A percentile compares a stretch with the other conserved stretches of the same genome.
phyloP scores from a whole-genome alignment of 208 protist species.

The Herpetomonas tarakana region DNA sequence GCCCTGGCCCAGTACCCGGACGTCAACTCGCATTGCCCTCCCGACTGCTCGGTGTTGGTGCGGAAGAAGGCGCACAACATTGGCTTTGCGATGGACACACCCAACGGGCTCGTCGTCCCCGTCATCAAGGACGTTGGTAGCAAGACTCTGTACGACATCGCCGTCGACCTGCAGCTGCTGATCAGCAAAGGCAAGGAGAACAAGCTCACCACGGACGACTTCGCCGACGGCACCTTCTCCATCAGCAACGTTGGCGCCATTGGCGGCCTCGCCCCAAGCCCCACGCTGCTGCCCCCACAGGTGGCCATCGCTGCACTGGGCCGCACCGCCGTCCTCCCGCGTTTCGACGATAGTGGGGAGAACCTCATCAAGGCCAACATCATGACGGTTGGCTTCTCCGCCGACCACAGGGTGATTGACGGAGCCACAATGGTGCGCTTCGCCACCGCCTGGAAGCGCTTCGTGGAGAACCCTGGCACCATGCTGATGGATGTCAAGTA shows the following conservation, averaged over 20 bases:
- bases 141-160: constrained; percentile 90
- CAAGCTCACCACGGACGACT: constrained; percentile 51
- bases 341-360: constrained; percentile 60
- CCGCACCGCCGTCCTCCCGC: constrained; percentile 78
- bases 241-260: constrained; percentile 96
- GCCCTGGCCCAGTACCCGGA: constrained; percentile 84
- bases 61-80: constrained; percentile 93
- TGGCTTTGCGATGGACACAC: constrained; percentile 95
- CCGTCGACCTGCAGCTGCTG: constrained; percentile 88
- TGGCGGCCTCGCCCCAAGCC: constrained; percentile 91
- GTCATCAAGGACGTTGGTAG: constrained; percentile 90
- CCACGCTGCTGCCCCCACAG: constrained; percentile 89
- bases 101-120: constrained; percentile 94
- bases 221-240: constrained; percentile 93
- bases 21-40: constrained; percentile 78
- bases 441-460: constrained; percentile 83
- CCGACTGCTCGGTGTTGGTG: constrained; percentile 58
- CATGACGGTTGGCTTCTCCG: constrained; percentile 81
- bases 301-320: constrained; percentile 94
- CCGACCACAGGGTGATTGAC: constrained; percentile 96
- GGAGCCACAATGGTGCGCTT: constrained; percentile 97
- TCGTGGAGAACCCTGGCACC: constrained; percentile 82
- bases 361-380: constrained; percentile 64
- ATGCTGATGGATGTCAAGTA: constrained; percentile 84
- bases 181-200: constrained; percentile 48